phyloP scores from a whole-genome alignment of 768 basidiomycete species.

The Pulveroboletus frians region DNA sequence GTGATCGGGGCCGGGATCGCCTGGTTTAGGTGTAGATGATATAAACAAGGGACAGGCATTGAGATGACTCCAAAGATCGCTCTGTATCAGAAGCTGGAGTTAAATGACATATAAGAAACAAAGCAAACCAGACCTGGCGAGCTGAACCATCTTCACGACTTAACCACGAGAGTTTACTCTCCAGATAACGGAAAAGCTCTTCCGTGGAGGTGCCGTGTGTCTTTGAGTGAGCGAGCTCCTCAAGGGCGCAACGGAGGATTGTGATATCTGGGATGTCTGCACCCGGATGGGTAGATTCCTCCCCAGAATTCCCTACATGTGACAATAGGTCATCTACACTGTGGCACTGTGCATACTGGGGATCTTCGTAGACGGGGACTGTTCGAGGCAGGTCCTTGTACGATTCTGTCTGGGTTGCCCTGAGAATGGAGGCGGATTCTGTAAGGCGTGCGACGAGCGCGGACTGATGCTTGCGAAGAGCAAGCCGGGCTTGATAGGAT shows the following conservation, averaged over 20 bases:
- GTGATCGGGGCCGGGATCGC: constrained; percentile 7
- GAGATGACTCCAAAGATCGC: constrained; percentile 56
- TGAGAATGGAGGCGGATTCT: constrained; percentile 50
- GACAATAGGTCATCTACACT: constrained; percentile 39
- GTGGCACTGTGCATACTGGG: constrained; percentile 40
- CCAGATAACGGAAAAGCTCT: constrained; percentile 55
- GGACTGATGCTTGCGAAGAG: constrained; percentile 57
- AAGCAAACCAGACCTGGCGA: constrained; percentile 45
- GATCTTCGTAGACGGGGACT: constrained; percentile 45
- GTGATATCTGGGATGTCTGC: constrained; percentile 45
- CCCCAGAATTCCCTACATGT: constrained; percentile 5
- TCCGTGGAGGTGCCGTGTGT: constrained; percentile 45
- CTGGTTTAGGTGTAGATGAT: constrained; percentile 26
- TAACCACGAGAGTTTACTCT: constrained; percentile 56
- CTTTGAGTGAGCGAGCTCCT: constrained; percentile 40
- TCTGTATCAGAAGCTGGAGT: constrained; percentile 28
- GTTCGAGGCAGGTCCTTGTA: constrained; percentile 55
- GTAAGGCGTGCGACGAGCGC: constrained; percentile 51
- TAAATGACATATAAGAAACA: not conserved
- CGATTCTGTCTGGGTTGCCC: constrained; percentile 49
- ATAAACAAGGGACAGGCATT: constrained; percentile 45
- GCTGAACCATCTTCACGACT: constrained; percentile 43
- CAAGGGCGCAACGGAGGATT: constrained; percentile 58
- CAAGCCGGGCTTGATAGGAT: constrained; percentile 55
- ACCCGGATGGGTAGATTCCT: constrained; percentile 10